Evolutionary conservation across 192 early-diverging fungal species (phyloP), one percentile per base, ranked within the genome.

Genomic region (Jimgerdemannia lactiflua): DNA sequence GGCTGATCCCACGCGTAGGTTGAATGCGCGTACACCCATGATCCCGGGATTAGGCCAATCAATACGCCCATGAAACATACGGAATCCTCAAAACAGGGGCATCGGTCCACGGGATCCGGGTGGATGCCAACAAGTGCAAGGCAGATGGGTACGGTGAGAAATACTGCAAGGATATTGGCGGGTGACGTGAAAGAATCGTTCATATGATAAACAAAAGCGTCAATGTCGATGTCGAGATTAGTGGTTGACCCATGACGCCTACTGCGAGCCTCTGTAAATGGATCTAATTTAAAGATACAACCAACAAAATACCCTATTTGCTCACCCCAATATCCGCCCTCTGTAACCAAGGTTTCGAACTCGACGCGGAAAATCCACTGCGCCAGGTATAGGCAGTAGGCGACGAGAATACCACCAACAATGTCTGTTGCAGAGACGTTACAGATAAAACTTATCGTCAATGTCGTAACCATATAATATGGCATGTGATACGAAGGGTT

Each of bases 51-150:
- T 3, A 91, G 20, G 10, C 92, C 92, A 41, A 88, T 86, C 20
- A 90, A 70, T 0, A 88, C 89, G 29, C 87, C 90, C 71, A 91
- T 81, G 74, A 90, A 92, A 19, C 89, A 87, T 39, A 94, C 87
- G 63, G 86, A 86, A 71, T 94, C 92, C 70, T 94, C 91, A 74
- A 91, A 92, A 77, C 92, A 94, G 2, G 92, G 92, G 75, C 92
- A 94, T 63, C 87, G 79, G 42, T 89, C 91, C n/a, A 90, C 82
- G 3, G 91, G 90, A 74, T 94, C 87, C 18, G 92, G 92, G 72
- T 83, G 81, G 39, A 83, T 43, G 2, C 75, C 73, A 4, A 83
- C 81, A 20, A 83, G 42, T 9, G 65, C 43, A 39, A 83, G 69
- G 43, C 68, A 74, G 20, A 83, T 43, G 43, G 81, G 81, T 29